These are phyloP conservation scores for Leccinum idahoense DNA, from an alignment of 1,284 basidiomycete species.

Conservation along the genomic window DNA sequence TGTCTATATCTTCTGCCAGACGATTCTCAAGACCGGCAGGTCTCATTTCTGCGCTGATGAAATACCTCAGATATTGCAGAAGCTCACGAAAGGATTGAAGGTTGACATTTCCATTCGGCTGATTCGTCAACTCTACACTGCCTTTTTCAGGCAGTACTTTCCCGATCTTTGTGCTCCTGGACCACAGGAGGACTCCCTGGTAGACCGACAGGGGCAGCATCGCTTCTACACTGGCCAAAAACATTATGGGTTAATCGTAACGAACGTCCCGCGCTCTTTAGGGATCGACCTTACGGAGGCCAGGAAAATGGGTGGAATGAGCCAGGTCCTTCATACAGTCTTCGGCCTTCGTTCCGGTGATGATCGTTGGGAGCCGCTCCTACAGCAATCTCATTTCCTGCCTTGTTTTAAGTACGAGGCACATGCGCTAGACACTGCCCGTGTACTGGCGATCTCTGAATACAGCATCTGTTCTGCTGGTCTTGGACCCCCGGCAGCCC, in stretches of 20 bases:
- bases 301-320: slow-evolving; percentile 5
- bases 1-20: slow-evolving; percentile 1
- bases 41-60: slow-evolving; percentile 1
- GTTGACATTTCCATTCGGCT: neutral
- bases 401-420: neutral
- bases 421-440: neutral
- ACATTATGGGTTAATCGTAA: neutral
- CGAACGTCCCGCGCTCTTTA: slow-evolving; percentile 1
- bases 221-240: slow-evolving; percentile 3
- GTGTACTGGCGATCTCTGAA: neutral
- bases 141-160: slow-evolving; percentile 10
- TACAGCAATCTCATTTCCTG: neutral
- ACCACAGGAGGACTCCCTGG: slow-evolving; percentile 1
- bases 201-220: slow-evolving; percentile 5
- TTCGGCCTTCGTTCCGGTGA: neutral
- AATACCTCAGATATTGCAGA: neutral
- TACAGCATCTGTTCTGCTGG: neutral
- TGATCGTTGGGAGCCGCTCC: too few relatives aligned
- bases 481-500: neutral
- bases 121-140: slow-evolving; percentile 4
- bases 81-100: neutral
- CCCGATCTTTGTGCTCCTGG: slow-evolving; percentile 1
- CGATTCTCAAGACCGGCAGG: neutral
- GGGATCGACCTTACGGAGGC: slow-evolving; percentile 6
- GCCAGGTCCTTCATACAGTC: slow-evolving; percentile 3